phyloP scores from a whole-genome alignment of 768 basidiomycete genomes.

The Leccinum variicolor region DNA sequence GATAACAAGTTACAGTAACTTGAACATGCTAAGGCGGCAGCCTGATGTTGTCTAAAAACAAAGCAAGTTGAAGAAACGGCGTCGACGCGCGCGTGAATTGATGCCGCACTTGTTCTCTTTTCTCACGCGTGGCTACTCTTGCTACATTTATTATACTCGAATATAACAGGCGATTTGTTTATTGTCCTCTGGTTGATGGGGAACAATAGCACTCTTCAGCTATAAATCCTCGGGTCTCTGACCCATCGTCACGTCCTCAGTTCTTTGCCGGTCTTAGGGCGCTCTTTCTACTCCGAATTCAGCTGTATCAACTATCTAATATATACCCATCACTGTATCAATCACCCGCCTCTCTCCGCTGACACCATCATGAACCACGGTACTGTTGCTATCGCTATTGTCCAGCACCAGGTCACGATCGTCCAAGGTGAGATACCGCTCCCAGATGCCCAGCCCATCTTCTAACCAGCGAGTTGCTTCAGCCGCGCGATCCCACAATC shows the following conservation, averaged over 20 bases:
- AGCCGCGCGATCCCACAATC: constrained; percentile 57
- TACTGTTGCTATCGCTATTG: constrained; percentile 63
- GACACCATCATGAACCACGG: constrained; percentile 47
- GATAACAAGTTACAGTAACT: background rate
- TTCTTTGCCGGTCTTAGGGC: background rate
- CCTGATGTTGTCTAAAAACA: background rate
- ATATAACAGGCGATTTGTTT: constrained; percentile 11
- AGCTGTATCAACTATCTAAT: constrained; percentile 22
- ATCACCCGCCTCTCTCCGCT: constrained; percentile 5
- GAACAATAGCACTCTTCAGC: constrained; percentile 17
- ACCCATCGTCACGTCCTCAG: background rate
- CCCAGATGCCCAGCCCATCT: background rate
- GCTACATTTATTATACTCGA: background rate
- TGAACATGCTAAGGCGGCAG: too few relatives aligned
- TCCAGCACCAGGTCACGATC: constrained; percentile 64
- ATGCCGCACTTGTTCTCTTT: background rate
- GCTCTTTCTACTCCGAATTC: constrained; percentile 1
- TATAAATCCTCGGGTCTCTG: constrained; percentile 19
- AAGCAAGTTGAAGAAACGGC: background rate
- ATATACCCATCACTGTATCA: constrained; percentile 13
- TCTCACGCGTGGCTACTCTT: background rate
- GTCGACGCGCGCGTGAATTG: background rate
- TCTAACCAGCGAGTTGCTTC: constrained; percentile 5
- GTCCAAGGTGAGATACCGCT: constrained; percentile 51
- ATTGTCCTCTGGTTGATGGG: constrained; percentile 3